Evolutionary conservation across 2,329 filamentous ascomycete species (phyloP), one percentile per base, ranked within the genome.

Genomic region (Fusarium sp.): DNA sequence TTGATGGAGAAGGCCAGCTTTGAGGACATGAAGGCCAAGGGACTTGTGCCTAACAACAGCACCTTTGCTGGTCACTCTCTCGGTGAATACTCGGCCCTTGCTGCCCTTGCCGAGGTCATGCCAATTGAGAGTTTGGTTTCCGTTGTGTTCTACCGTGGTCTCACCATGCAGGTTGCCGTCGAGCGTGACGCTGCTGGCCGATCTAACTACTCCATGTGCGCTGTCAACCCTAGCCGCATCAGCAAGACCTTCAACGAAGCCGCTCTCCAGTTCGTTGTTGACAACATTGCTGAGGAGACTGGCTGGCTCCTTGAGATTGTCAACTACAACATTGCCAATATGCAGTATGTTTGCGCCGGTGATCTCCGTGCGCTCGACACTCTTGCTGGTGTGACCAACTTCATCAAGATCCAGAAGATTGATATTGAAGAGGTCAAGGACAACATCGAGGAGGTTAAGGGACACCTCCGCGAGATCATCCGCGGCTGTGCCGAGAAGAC

Each of bases 1-100:
- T 89, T 99, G 55, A 99, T 99, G 97, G 96, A 99, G 87, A 99
- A 99, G 89, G 96, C 96, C 66, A 97, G 94, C 78, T 99, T 99
- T 77, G 96, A 98, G 84, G 97, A 99, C 82, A 98, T 99, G 96
- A 94, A 94, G 80, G 89, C 94, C 78, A 98, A 97, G 88, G 96
- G 97, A 69, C 90, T 99, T 38, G 95, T 99, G 37, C 94, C 97
- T 77, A 89, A 94, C 66, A 95, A 98, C 86, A 98, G 94, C 88
- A 97, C 93, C 75, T 99, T 99, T 81, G 96, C 96, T 19, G 96
- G 96, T 74, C 96, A 99, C 86, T 99, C 97, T 2, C 90, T 99
- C 27, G 96, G 96, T 83, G 96, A 99, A 85, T 99, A 99, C 87
- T 98, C 95, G 71, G 96, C 96, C 15, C 91, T 99, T 72, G 96